Percentiles rank a stretch among this genome's conserved stretches.
Evolutionary conservation across 2,329 filamentous ascomycete species (phyloP).

Genomic region (Dryadomyces quercus-mongolicae): DNA sequence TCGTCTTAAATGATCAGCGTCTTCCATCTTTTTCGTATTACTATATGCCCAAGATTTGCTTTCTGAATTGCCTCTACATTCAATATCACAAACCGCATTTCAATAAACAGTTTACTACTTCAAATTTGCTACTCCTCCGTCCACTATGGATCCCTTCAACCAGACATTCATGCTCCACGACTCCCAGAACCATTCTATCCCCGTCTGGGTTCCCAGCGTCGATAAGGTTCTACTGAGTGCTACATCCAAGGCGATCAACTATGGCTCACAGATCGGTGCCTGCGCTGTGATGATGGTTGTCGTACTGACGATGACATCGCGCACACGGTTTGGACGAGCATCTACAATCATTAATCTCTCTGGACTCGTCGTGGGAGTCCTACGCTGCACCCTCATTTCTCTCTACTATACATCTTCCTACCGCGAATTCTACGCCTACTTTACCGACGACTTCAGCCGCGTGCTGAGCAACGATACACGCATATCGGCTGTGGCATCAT

Average conservation of each 20-base stretch:
- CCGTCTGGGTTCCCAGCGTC: slow-evolving; percentile 8
- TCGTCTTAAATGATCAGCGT: background rate
- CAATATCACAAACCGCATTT: background rate
- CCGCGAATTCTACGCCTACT: slow-evolving; percentile 47
- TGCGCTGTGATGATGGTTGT: slow-evolving; percentile 52
- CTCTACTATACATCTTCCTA: slow-evolving; percentile 50
- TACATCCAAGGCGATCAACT: slow-evolving; percentile 10
- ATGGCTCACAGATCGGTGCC: slow-evolving; percentile 13
- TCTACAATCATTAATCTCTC: slow-evolving; percentile 55
- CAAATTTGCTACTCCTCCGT: too few relatives aligned
- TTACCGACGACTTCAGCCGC: slow-evolving; percentile 38
- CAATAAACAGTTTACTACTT: too few relatives aligned
- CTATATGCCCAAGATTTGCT: background rate
- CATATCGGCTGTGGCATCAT: slow-evolving; percentile 26
- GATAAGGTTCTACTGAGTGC: background rate
- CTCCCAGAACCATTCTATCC: slow-evolving; percentile 1
- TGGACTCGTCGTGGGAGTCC: slow-evolving; percentile 46
- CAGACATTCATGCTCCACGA: slow-evolving; percentile 10
- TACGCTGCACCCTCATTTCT: slow-evolving; percentile 44
- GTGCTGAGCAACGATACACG: slow-evolving; percentile 28
- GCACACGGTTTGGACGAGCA: slow-evolving; percentile 48
- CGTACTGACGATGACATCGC: slow-evolving; percentile 53
- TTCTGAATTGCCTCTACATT: background rate
- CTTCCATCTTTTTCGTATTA: background rate
- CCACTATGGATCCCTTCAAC: slow-evolving; percentile 4